Percentiles rank a stretch among this genome's conserved stretches.
phyloP scores from a whole-genome alignment of 2,329 filamentous ascomycete genomes.

The Samsoniella hepiali region DNA sequence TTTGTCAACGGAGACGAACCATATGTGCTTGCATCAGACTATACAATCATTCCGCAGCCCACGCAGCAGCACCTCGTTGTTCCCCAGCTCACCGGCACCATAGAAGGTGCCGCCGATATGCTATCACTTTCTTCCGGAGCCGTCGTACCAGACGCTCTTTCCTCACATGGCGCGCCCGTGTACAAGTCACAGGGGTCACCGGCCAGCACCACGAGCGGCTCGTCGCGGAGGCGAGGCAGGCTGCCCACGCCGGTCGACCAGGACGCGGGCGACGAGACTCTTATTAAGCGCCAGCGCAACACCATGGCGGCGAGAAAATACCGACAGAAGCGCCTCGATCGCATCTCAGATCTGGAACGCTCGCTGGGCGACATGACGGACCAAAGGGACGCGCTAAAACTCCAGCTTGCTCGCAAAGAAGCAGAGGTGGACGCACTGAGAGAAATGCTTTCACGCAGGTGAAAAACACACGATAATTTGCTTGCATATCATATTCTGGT shows the following conservation, averaged over 20 bases:
- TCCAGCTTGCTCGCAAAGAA: conserved; percentile 61
- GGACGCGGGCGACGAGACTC: conserved; percentile 27
- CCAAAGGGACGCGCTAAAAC: conserved; percentile 61
- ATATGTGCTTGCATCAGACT: conserved; percentile 17
- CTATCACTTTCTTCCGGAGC: not conserved
- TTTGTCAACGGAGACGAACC: conserved; percentile 16
- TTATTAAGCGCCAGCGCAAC: conserved; percentile 62
- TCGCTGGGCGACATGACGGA: conserved; percentile 55
- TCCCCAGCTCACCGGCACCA: conserved; percentile 10
- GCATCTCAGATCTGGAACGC: conserved; percentile 59
- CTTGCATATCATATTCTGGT: not conserved
- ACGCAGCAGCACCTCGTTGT: conserved; percentile 12
- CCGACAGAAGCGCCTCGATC: conserved; percentile 67
- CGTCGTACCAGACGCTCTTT: not conserved
- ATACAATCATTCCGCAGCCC: conserved; percentile 12
- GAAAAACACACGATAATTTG: not conserved
- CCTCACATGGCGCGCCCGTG: not conserved
- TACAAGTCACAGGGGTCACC: conserved; percentile 18
- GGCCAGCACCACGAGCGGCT: conserved; percentile 4
- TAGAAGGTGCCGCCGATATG: conserved; percentile 5
- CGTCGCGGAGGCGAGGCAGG: conserved; percentile 1
- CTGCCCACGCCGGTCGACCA: conserved; percentile 23
- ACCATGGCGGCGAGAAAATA: conserved; percentile 70
- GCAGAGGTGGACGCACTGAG: conserved; percentile 61
- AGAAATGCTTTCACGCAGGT: conserved; percentile 42